Evolutionary conservation across 495 filamentous ascomycete genomes (phyloP), one percentile per base, ranked within the genome.

Genomic region (Bacidia gigantensis): DNA sequence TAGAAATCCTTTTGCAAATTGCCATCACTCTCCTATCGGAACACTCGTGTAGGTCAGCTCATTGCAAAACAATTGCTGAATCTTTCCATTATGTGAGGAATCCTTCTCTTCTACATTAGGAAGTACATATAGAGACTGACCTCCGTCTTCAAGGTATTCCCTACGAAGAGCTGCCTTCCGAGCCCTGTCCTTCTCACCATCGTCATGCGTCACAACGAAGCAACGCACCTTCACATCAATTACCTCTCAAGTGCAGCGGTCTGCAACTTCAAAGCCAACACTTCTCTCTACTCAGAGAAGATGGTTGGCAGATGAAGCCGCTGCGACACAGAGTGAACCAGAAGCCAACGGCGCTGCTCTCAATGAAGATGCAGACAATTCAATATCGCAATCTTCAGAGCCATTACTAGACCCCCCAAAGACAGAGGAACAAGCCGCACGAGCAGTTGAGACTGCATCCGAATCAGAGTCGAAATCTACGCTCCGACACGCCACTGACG

Each of bases 101-200:
- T 45, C 3, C n/a, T n/a, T n/a, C n/a, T n/a, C 29, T 35, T 35
- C 14, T 14, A 21, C 9, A 24, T 14, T 1, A 11, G 32, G 2
- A 35, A 5, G 5, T 9, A 18, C 2, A 11, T 5, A 9, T 10
- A 20, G 3, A 22, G 26, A 38, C 58, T 60, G 35, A 56, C 20
- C 41, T 51, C 45, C 26, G 26, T 38, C 53, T 10, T 21, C 21
- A 41, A 74, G 71, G 71, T 58, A 72, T 55, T 66, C 52, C 49
- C 57, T 73, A 21, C 60, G 60, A 40, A 44, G 50, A 44, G 39
- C 47, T 12, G 58, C 58, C 40, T 44, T 76, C 44, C 72, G 80
- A 51, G 74, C 80, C 25, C 66, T 76, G 57, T 67, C 74, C 55
- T 65, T 73, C 40, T 67, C 76, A 41, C 66, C 72, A 11, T 67